phyloP scores from a whole-genome alignment of 2,329 filamentous ascomycete genomes.

The Xylaria sp. region DNA sequence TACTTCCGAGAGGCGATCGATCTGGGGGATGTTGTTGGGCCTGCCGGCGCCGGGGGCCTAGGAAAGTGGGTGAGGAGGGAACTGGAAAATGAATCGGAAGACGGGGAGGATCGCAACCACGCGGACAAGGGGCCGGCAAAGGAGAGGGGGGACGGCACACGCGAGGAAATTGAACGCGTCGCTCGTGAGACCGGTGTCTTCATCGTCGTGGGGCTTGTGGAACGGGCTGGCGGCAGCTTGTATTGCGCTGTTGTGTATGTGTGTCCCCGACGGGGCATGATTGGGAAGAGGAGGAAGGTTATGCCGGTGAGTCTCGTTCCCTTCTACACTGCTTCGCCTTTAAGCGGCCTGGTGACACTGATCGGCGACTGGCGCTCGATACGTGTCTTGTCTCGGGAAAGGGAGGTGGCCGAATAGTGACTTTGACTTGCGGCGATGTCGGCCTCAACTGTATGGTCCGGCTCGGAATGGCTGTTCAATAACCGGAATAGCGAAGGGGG shows the following conservation, averaged over 20 bases:
- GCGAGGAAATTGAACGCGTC: constrained; percentile 79
- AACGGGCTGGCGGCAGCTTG: constrained; percentile 78
- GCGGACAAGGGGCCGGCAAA: constrained; percentile 44
- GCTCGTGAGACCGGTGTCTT: constrained; percentile 81
- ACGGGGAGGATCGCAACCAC: constrained; percentile 35
- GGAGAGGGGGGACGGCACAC: constrained; percentile 69
- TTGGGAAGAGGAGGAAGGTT: constrained; percentile 90
- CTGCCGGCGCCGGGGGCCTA: constrained; percentile 57
- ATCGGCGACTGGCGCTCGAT: too few species aligned
- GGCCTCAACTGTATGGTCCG: too few species aligned
- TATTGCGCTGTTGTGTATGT: constrained; percentile 87
- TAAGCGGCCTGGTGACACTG: not conserved
- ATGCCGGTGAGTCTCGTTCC: constrained; percentile 72
- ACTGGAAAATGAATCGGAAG: constrained; percentile 48
- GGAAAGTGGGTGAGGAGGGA: constrained; percentile 64
- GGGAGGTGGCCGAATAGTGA: too few species aligned
- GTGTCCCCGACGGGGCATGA: constrained; percentile 70
- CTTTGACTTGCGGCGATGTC: too few species aligned
- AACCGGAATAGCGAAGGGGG: not conserved
- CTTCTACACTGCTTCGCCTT: not conserved
- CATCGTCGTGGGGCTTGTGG: constrained; percentile 78
- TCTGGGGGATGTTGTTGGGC: constrained; percentile 72
- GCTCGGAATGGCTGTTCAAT: too few species aligned
- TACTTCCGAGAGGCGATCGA: constrained; percentile 84
- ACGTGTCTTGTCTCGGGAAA: too few species aligned